Evolutionary conservation across 805 yeast species (phyloP).

Genomic region (Starmerella bombicola): DNA sequence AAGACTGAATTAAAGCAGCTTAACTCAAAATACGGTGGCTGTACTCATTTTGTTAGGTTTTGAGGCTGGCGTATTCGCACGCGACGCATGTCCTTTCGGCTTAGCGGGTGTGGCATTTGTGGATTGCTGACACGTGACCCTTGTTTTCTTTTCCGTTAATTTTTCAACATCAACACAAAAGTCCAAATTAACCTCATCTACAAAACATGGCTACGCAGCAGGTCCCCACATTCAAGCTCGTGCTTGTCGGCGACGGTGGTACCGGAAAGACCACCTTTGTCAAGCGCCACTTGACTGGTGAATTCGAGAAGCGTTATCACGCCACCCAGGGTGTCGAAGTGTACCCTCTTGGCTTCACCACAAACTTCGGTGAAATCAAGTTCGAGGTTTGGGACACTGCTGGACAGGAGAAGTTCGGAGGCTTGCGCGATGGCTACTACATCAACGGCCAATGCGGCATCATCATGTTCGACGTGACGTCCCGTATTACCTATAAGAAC

Average conservation of each 20-base stretch:
- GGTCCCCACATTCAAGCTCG: slow-evolving; percentile 95
- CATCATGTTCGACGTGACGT: slow-evolving; percentile 98
- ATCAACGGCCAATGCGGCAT: slow-evolving; percentile 99
- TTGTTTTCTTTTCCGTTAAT: slow-evolving; percentile 1
- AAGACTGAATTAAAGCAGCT: no score
- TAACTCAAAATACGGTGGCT: no score
- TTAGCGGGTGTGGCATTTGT: no score
- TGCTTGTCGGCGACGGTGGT: slow-evolving; percentile 99
- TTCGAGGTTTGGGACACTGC: slow-evolving; percentile 99
- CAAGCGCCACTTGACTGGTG: slow-evolving; percentile 98
- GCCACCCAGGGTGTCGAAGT: slow-evolving; percentile 99
- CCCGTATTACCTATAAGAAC: slow-evolving; percentile 98
- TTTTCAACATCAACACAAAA: slow-evolving; percentile 7
- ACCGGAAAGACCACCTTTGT: slow-evolving; percentile 99
- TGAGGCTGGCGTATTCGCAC: no score
- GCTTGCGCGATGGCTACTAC: slow-evolving; percentile 98
- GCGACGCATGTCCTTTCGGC: no score
- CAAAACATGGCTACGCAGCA: slow-evolving; percentile 28
- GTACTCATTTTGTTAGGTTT: no score
- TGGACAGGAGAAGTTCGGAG: slow-evolving; percentile 99
- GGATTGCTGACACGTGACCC: background rate
- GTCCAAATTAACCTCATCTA: slow-evolving; percentile 4
- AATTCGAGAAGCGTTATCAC: slow-evolving; percentile 95
- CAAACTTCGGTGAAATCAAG: slow-evolving; percentile 96
- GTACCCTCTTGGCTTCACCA: slow-evolving; percentile 94